Conservation (phyloP, 2,329 filamentous ascomycete species). For the Exophiala viscosa region DNA sequence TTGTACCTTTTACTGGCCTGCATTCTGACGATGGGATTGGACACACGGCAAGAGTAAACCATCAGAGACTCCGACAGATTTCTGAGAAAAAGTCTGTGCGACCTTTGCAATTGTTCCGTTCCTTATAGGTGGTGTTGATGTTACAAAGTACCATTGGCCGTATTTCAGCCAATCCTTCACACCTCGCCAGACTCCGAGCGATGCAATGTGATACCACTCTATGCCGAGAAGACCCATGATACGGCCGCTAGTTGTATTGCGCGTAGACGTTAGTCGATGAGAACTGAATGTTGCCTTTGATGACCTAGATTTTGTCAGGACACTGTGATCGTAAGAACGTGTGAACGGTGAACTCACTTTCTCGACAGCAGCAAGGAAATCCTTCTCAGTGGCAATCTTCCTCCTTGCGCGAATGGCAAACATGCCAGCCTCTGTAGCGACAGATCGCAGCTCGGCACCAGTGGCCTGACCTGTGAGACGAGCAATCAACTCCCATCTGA, state of each 20-base stretch:
- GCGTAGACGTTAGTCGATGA: conserved; percentile 81
- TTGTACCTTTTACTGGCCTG: no score
- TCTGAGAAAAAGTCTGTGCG: no score
- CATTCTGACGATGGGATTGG: no score
- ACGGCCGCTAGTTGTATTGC: conserved; percentile 81
- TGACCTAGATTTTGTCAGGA: conserved; percentile 57
- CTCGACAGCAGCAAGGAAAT: conserved; percentile 95
- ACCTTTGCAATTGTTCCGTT: no score
- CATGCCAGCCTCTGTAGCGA: conserved; percentile 98
- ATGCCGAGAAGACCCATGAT: conserved; percentile 4
- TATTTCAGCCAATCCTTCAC: background rate
- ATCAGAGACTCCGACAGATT: no score
- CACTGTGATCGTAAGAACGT: conserved; percentile 39
- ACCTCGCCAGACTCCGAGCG: conserved; percentile 8
- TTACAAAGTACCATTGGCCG: no score
- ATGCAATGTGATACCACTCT: conserved; percentile 9
- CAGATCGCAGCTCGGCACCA: conserved; percentile 90
- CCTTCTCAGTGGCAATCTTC: conserved; percentile 98
- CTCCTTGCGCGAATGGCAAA: conserved; percentile 90
- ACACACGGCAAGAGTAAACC: no score
- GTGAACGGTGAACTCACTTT: conserved; percentile 47
- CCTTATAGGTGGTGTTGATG: no score
- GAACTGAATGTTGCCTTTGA: conserved; percentile 87
- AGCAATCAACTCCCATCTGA: conserved; percentile 97
- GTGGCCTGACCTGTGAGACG: conserved; percentile 95